Evolutionary conservation across 108 stramenopile genomes (phyloP).

Genomic region (Nitzschia inconspicua): DNA sequence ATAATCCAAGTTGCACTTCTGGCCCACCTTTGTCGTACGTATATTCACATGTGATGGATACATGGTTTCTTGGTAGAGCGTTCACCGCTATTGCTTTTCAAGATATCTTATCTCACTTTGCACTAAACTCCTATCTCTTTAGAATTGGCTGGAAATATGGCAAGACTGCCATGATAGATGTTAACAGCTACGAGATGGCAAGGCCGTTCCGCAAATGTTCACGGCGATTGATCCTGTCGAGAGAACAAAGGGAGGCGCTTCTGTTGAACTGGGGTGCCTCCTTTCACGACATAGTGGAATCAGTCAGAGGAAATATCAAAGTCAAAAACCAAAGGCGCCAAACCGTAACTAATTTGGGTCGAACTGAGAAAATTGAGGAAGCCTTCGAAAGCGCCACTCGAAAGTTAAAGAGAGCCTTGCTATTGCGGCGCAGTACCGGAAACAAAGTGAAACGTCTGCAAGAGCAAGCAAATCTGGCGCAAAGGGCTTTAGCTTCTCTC

Average conservation of each 20-base stretch:
- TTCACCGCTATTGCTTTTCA: too few species aligned
- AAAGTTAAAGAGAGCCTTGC: slow-evolving; percentile 33
- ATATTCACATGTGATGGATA: neutral
- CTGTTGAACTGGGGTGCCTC: slow-evolving; percentile 55
- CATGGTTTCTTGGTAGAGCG: too few species aligned
- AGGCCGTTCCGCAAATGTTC: slow-evolving; percentile 10
- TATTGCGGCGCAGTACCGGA: slow-evolving; percentile 24
- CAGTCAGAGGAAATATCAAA: slow-evolving; percentile 55
- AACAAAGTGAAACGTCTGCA: slow-evolving; percentile 20
- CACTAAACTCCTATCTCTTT: neutral
- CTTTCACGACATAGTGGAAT: slow-evolving; percentile 51
- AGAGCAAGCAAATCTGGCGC: slow-evolving; percentile 23
- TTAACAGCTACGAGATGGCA: slow-evolving; percentile 51
- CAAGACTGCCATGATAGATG: slow-evolving; percentile 17
- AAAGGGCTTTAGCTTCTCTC: slow-evolving; percentile 4
- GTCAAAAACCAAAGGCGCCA: slow-evolving; percentile 64
- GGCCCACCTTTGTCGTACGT: slow-evolving; percentile 59
- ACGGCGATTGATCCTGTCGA: slow-evolving; percentile 44
- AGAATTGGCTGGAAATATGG: slow-evolving; percentile 42
- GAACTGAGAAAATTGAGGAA: slow-evolving; percentile 44
- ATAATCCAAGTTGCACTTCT: slow-evolving; percentile 72
- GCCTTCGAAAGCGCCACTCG: slow-evolving; percentile 42
- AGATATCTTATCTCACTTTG: too few species aligned
- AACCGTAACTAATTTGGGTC: slow-evolving; percentile 63
- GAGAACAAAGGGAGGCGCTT: slow-evolving; percentile 54